These are phyloP conservation scores for Ceriops tagal DNA, from an alignment of 345 rosid species.

Conservation along the genomic window DNA sequence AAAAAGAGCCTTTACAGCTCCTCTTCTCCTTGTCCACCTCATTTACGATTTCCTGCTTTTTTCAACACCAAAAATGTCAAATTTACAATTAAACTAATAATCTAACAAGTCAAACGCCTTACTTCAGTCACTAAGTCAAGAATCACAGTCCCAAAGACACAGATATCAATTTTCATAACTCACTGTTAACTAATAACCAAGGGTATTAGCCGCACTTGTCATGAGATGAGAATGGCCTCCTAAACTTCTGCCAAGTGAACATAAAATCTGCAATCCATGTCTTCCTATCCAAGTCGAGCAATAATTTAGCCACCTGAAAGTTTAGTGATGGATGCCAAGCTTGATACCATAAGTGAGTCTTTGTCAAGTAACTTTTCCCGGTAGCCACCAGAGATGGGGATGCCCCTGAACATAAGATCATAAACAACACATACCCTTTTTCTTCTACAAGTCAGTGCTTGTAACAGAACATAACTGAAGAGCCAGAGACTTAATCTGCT, in stretches of 20 bases:
- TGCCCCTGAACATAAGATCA: conserved; percentile 60
- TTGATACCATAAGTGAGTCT: conserved; percentile 51
- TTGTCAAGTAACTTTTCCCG: conserved; percentile 38
- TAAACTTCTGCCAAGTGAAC: conserved; percentile 41
- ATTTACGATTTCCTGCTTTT: conserved; percentile 34
- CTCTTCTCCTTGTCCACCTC: conserved; percentile 9
- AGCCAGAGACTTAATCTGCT: conserved; percentile 53
- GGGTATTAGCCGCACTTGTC: conserved; percentile 52
- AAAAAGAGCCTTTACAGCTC: conserved; percentile 46
- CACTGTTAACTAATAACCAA: conserved; percentile 50
- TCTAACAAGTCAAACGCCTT: conserved; percentile 43
- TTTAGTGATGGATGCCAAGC: conserved; percentile 59
- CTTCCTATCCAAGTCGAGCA: conserved; percentile 43
- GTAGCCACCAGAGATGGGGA: conserved; percentile 20
- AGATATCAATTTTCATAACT: conserved; percentile 43
- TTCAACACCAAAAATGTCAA: conserved; percentile 46
- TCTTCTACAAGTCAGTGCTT: conserved; percentile 33
- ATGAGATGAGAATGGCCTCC: conserved; percentile 60
- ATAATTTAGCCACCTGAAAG: conserved; percentile 49
- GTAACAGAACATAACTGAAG: conserved; percentile 57
- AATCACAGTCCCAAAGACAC: conserved; percentile 48
- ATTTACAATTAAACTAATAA: conserved; percentile 40
- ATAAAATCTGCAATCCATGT: conserved; percentile 52
- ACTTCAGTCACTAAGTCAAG: conserved; percentile 51
- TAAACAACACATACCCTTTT: conserved; percentile 45